Conservation (phyloP, 176 grass and related monocot species). For the Oryza australiensis region DNA sequence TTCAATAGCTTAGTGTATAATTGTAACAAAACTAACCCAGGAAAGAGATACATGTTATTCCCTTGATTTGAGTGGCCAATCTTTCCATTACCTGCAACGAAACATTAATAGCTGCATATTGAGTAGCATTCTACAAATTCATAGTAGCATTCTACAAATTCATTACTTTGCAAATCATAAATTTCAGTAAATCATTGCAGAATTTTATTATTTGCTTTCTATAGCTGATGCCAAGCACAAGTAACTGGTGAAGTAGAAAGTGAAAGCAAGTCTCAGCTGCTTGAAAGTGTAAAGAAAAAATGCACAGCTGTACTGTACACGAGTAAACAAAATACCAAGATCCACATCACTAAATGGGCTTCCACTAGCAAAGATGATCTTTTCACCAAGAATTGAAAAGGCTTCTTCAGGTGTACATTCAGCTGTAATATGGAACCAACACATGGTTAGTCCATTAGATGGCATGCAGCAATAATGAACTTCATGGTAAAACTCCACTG, state of each 20-base stretch:
- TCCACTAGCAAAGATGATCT: constrained; percentile 89
- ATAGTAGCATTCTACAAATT: constrained; percentile 6
- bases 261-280: constrained; percentile 17
- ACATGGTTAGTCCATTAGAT: constrained; percentile 30
- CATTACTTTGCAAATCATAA: neutral
- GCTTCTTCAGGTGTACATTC: constrained; percentile 95
- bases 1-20: constrained; percentile 15
- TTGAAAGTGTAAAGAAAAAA: neutral
- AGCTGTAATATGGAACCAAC: constrained; percentile 52
- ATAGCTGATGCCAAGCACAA: constrained; percentile 19
- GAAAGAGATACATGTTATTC: constrained; percentile 99
- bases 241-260: neutral
- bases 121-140: neutral
- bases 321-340: constrained; percentile 64
- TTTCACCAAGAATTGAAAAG: constrained; percentile 83
- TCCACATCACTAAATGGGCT: constrained; percentile 84
- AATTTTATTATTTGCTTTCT: neutral
- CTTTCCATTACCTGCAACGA: constrained; percentile 73
- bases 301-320: neutral
- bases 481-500: constrained; percentile 36
- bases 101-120: constrained; percentile 18
- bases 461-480: constrained; percentile 10
- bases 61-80: constrained; percentile 95
- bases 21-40: constrained; percentile 66
- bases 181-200: neutral